Base-by-base conservation (phyloP, 257 asterid genomes). In the Fraxinus anomala region DNA sequence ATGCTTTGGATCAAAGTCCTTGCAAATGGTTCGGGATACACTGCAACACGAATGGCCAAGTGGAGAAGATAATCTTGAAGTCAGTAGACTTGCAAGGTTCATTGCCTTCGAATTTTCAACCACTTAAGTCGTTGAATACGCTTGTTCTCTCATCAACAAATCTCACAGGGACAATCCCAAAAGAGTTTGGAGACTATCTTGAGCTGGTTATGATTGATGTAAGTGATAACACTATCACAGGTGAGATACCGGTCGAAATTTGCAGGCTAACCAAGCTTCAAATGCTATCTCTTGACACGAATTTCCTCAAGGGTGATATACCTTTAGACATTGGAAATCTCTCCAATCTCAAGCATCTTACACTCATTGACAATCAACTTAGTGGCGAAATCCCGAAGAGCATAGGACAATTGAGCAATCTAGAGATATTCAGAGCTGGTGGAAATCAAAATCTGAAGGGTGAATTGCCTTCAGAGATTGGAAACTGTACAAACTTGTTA, bases 391-490 rank as follows among this genome's bases (percentile, higher is more conserved):
- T 96, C 68, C 99, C 99, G 0, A 26, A 28, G 68, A 88, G 91
- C 69, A 44, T 96, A 2, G 99, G 98, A 1, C 74, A 82, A n/a
- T 49, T 96, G 90, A 72, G 75, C 5, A 83, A 80, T 19, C 97
- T 96, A 23, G 92, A 93, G 24, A 80, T 85, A 0, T 79, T 96
- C 82, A 80, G 99, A 73, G 97, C 96, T 12, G 99, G 99, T 4
- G 99, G 99, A 33, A 96, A 96, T 69, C 96, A 87, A 67, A 90
- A 96, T 83, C 92, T 96, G 31, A 83, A 83, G 21, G 99, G 99
- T 0, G 87, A 78, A 31, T 71, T 96, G 80, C 99, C 99, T 30
- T 28, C 1, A 2, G 98, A 90, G 86, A 88, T 96, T 73, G 99
- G 99, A 5, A 92, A 88, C 89, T 96, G 99, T 89, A 82, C 85